These are phyloP conservation scores for Coccomyxa sp. DNA, from an alignment of 139 green algal species.

Conservation along the genomic window DNA sequence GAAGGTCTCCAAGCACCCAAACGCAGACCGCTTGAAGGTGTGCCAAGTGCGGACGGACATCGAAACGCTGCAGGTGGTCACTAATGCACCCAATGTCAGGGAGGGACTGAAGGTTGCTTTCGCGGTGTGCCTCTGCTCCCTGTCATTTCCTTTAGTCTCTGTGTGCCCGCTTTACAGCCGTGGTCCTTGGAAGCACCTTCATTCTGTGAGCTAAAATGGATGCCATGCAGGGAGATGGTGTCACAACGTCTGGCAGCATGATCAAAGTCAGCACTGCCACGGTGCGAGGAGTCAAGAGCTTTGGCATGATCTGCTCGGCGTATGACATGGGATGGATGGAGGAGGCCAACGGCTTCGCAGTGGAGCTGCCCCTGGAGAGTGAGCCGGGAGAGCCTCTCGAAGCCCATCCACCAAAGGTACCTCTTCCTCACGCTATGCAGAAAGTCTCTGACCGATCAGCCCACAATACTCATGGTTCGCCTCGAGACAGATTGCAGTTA, in stretches of 20 bases:
- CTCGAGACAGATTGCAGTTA: background rate
- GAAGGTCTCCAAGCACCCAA: slow-evolving; percentile 52
- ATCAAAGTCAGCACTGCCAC: slow-evolving; percentile 46
- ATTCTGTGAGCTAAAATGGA: background rate
- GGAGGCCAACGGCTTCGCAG: slow-evolving; percentile 45
- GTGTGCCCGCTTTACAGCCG: too few species aligned
- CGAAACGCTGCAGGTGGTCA: slow-evolving; percentile 53
- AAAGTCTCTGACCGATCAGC: background rate
- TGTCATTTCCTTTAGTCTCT: background rate
- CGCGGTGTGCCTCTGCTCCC: slow-evolving; percentile 39
- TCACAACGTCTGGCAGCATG: slow-evolving; percentile 51
- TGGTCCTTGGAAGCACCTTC: too few species aligned
- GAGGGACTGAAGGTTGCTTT: slow-evolving; percentile 67
- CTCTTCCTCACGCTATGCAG: background rate
- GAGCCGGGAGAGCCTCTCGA: slow-evolving; percentile 45
- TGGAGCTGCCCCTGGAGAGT: slow-evolving; percentile 49
- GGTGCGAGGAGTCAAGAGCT: slow-evolving; percentile 65
- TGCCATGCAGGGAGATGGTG: slow-evolving; percentile 44
- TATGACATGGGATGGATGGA: slow-evolving; percentile 71
- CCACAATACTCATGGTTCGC: too few species aligned
- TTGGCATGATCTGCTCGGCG: slow-evolving; percentile 80
- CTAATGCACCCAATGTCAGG: slow-evolving; percentile 58
- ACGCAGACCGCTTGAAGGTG: slow-evolving; percentile 53
- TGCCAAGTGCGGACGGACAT: slow-evolving; percentile 46
- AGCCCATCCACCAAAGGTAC: slow-evolving; percentile 38